Base-by-base conservation (phyloP, 768 basidiomycete species). In the Epithele typhae region DNA sequence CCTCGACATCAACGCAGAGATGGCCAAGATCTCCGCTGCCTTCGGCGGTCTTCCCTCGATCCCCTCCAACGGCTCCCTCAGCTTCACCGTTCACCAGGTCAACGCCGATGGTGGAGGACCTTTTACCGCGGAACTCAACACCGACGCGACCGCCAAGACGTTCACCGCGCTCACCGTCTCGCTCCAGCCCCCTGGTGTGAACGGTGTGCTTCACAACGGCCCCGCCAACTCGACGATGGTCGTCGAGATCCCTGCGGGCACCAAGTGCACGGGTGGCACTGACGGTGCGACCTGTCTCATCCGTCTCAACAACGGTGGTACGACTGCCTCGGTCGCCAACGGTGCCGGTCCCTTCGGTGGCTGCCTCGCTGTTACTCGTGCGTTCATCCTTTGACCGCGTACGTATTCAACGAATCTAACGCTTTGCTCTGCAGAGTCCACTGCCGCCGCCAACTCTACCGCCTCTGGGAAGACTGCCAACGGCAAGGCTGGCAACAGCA, bases 301-400 rank as follows among this genome's bases (percentile, higher is more conserved):
- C 32, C 55, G 55, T 15, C 48, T 54, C 52, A 54, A 46, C 43
- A 57, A 57, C 46, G 40, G 32, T 19, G 42, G 40, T 10, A 39
- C 46, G 23, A 42, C 40, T 3, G 37, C 49, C 4, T 59, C 58
- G 24, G 49, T 59, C 23, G 53, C 58, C 6, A 57, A 59, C 45
- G 57, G 57, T 34, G 63, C 63, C 9, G 63, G 63, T n/a, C 63
- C 63, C n/a, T 65, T 65, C 48, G 63, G 63, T 12, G 59, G 63
- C 15, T 64, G 63, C 36, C 57, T 57, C 25, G 63, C 60, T 11
- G 56, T 54, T 25, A 25, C 47, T 19, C 43, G 27, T 30, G 14
- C 27, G 27, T n/a, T n/a, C n/a, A n/a, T n/a, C n/a, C n/a, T n/a
- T n/a, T n/a, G n/a, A n/a, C n/a, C n/a, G n/a, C n/a, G n/a, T n/a